Conservation (phyloP, 345 rosid species). For the Toxicodendron radicans region DNA sequence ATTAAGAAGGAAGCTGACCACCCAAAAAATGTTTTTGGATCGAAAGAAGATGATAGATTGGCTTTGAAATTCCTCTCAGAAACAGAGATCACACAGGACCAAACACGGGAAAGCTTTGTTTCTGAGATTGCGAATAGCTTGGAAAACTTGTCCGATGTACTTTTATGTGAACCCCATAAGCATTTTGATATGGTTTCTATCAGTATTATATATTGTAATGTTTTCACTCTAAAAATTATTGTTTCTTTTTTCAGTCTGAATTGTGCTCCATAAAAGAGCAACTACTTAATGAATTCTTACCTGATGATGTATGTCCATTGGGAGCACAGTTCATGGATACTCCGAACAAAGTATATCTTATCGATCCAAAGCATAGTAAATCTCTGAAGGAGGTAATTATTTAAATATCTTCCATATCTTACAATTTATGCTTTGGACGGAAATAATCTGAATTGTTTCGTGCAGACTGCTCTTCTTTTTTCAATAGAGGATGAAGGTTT, state of each 20-base stretch:
- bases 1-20: slow-evolving; percentile 34
- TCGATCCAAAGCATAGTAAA: slow-evolving; percentile 33
- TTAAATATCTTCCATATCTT: slow-evolving; percentile 22
- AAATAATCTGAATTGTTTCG: slow-evolving; percentile 19
- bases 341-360: slow-evolving; percentile 39
- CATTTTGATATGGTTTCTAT: slow-evolving; percentile 3
- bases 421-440: slow-evolving; percentile 16
- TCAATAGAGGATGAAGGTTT: slow-evolving; percentile 60
- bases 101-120: slow-evolving; percentile 58
- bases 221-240: slow-evolving; percentile 7
- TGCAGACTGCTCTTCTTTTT: slow-evolving; percentile 42
- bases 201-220: background rate
- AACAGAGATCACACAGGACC: slow-evolving; percentile 52
- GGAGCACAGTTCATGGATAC: slow-evolving; percentile 61
- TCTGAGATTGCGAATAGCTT: slow-evolving; percentile 73
- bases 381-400: slow-evolving; percentile 39
- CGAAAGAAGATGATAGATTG: slow-evolving; percentile 64
- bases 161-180: slow-evolving; percentile 16
- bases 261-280: slow-evolving; percentile 51
- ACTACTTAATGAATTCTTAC: slow-evolving; percentile 70
- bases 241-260: slow-evolving; percentile 54
- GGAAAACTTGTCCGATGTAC: slow-evolving; percentile 56
- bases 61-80: slow-evolving; percentile 62
- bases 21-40: slow-evolving; percentile 49
- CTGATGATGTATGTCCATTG: slow-evolving; percentile 82